Evolutionary conservation across 805 yeast genomes (phyloP).

Genomic region (Saturnispora serradocipensis): DNA sequence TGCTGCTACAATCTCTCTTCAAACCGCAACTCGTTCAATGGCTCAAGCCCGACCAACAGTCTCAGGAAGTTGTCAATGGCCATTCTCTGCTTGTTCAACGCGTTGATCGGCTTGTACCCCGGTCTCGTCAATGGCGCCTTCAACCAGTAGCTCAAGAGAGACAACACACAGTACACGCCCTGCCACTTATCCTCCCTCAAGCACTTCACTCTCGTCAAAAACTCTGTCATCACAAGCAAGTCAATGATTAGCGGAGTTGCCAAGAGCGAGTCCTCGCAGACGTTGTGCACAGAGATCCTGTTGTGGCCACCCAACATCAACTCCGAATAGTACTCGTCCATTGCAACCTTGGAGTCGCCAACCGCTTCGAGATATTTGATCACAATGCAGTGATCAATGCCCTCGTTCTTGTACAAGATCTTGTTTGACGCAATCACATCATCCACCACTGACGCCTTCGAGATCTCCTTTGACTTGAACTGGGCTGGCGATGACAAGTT

Average conservation of each 20-base stretch:
- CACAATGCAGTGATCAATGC: constrained; percentile 92
- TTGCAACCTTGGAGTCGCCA: constrained; percentile 94
- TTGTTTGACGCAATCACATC: constrained; percentile 86
- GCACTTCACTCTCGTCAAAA: constrained; percentile 78
- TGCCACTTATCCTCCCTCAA: constrained; percentile 48
- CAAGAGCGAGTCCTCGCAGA: constrained; percentile 89
- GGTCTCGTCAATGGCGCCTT: constrained; percentile 93
- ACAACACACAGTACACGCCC: constrained; percentile 72
- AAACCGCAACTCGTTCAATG: constrained; percentile 84
- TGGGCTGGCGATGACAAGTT: constrained; percentile 87
- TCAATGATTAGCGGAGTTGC: constrained; percentile 95
- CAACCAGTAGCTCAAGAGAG: constrained; percentile 88
- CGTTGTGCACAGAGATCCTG: constrained; percentile 87
- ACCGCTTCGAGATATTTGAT: constrained; percentile 92
- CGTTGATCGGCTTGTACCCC: constrained; percentile 84
- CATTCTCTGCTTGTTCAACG: constrained; percentile 88
- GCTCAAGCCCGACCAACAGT: constrained; percentile 81
- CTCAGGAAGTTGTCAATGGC: constrained; percentile 88
- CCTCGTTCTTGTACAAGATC: constrained; percentile 71
- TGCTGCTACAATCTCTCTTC: constrained; percentile 63
- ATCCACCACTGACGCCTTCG: constrained; percentile 87
- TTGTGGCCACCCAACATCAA: constrained; percentile 97
- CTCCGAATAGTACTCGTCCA: constrained; percentile 97
- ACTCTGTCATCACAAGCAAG: constrained; percentile 82
- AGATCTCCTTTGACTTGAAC: constrained; percentile 91